Percentiles rank a stretch among this genome's conserved stretches.
Evolutionary conservation across 2,329 filamentous ascomycete genomes (phyloP).

Genomic region (Massarina eburnea): DNA sequence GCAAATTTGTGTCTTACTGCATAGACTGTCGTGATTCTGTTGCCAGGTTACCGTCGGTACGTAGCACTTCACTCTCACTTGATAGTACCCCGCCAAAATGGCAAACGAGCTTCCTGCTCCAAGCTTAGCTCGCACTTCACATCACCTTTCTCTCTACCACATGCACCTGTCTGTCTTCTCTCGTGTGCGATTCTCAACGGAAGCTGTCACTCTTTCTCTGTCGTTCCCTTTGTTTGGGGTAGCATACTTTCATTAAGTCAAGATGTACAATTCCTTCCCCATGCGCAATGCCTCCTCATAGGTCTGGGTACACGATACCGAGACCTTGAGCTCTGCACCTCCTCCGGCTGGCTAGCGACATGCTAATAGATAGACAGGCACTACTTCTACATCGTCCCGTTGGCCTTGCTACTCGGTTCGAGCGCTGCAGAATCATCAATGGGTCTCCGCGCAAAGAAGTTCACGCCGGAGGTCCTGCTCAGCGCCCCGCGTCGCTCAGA

Average conservation of each 20-base stretch:
- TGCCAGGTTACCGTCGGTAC: background rate
- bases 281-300: background rate
- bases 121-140: background rate
- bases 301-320: background rate
- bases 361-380: background rate
- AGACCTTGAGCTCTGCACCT: background rate
- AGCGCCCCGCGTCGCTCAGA: slow-evolving; percentile 72
- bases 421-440: slow-evolving; percentile 46
- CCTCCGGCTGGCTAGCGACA: background rate
- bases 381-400: background rate
- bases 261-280: background rate
- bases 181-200: background rate
- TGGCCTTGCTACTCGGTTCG: background rate
- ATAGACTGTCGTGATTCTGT: background rate
- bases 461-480: slow-evolving; percentile 76
- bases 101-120: background rate
- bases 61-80: background rate
- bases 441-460: slow-evolving; percentile 70
- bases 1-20: background rate
- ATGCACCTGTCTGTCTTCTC: background rate
- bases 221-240: background rate
- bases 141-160: background rate
- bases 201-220: background rate
- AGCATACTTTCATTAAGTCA: background rate
- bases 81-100: background rate